Conservation (phyloP, 306 rosid genomes). For the Lathyrus sativus region DNA sequence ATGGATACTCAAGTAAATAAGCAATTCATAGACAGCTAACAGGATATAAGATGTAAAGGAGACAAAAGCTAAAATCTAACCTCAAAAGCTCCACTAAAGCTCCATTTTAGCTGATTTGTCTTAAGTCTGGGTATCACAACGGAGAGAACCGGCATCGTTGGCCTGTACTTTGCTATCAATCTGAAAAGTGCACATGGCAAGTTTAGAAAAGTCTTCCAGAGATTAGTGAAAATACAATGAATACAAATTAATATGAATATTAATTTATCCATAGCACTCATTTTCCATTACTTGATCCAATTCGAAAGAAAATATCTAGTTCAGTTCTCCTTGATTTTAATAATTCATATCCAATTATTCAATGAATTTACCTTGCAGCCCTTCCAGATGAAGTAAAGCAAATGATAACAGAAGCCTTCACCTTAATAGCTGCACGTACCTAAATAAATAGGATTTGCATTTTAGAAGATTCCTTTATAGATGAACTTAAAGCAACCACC, state of each 20-base stretch:
- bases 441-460: constrained; percentile 38
- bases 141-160: constrained; percentile 94
- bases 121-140: constrained; percentile 79
- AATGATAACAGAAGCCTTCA: constrained; percentile 94
- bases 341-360: constrained; percentile 14
- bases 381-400: constrained; percentile 99
- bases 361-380: constrained; percentile 79
- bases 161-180: constrained; percentile 91
- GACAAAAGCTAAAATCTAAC: constrained; percentile 48
- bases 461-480: constrained; percentile 33
- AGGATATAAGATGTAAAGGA: constrained; percentile 18
- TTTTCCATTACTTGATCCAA: constrained; percentile 13
- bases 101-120: constrained; percentile 90
- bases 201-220: constrained; percentile 21
- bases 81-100: constrained; percentile 97
- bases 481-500: constrained; percentile 25
- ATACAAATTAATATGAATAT: constrained; percentile 9
- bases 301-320: constrained; percentile 9
- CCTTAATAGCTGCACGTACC: constrained; percentile 99
- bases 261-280: constrained; percentile 23
- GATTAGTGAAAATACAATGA: constrained; percentile 15
- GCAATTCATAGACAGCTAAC: constrained; percentile 4
- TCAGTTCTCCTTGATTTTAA: constrained; percentile 24
- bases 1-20: constrained; percentile 6
- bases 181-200: constrained; percentile 46